phyloP scores from a whole-genome alignment of 177 flowering plant species.

The Vitis hybrid region DNA sequence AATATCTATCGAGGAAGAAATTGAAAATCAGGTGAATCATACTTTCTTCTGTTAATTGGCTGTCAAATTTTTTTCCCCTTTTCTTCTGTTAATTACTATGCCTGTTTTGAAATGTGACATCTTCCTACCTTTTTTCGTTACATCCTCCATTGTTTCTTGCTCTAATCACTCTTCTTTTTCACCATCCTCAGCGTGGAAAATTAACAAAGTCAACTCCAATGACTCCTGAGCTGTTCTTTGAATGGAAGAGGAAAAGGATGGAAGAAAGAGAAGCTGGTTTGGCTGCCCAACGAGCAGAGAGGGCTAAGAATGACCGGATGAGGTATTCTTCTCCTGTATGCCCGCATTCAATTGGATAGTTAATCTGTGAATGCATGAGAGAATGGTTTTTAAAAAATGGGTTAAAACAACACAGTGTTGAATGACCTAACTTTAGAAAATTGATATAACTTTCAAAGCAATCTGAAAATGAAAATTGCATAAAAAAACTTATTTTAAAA shows the following conservation, averaged over 20 bases:
- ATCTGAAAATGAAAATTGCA: too few relatives aligned
- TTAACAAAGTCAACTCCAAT: constrained; percentile 68
- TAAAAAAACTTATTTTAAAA: too few relatives aligned
- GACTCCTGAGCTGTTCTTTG: constrained; percentile 78
- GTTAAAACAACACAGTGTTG: too few relatives aligned
- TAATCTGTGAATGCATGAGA: too few relatives aligned
- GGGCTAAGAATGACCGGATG: constrained; percentile 98
- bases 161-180: too few relatives aligned
- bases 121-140: too few relatives aligned
- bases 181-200: constrained; percentile 68
- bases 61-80: background rate
- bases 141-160: too few relatives aligned
- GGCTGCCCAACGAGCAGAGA: constrained; percentile 76
- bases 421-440: too few relatives aligned
- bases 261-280: constrained; percentile 83
- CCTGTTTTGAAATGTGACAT: background rate
- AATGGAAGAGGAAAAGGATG: constrained; percentile 88
- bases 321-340: constrained; percentile 41
- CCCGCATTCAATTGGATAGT: background rate
- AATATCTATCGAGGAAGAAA: constrained; percentile 86
- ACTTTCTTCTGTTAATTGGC: background rate
- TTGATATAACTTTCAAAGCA: too few relatives aligned
- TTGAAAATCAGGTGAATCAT: constrained; percentile 77
- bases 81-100: background rate
- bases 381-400: too few relatives aligned